These are phyloP conservation scores for Abrus precatorius DNA, from an alignment of 306 rosid genomes.

Conservation along the genomic window DNA sequence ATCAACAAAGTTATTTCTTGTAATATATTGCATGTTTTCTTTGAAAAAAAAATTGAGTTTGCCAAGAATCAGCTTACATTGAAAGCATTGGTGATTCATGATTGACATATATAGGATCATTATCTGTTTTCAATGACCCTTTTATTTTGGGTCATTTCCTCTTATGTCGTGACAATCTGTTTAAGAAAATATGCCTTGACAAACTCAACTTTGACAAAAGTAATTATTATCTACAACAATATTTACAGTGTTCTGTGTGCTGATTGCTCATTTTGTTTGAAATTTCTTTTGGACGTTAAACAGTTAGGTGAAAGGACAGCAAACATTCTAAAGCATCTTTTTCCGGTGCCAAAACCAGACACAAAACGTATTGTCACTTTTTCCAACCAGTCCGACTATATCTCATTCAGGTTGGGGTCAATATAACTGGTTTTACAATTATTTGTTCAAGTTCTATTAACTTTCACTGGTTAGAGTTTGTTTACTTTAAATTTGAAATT, in stretches of 20 bases:
- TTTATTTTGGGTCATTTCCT: background rate
- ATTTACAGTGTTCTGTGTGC: slow-evolving; percentile 28
- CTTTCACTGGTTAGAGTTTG: background rate
- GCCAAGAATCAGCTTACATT: background rate
- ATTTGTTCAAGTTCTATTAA: slow-evolving; percentile 29
- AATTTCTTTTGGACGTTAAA: slow-evolving; percentile 46
- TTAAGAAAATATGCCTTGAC: slow-evolving; percentile 10
- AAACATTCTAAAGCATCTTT: slow-evolving; percentile 84
- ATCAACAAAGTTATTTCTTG: background rate
- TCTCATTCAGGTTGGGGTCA: slow-evolving; percentile 86
- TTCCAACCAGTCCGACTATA: slow-evolving; percentile 79
- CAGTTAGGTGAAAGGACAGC: slow-evolving; percentile 91
- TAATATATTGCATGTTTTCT: background rate
- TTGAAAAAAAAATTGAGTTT: background rate
- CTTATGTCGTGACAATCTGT: background rate
- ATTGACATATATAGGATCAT: background rate
- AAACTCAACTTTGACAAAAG: background rate
- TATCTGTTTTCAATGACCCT: background rate
- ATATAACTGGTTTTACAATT: slow-evolving; percentile 6
- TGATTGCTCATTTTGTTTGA: slow-evolving; percentile 30
- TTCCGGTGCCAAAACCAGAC: slow-evolving; percentile 95
- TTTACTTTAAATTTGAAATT: slow-evolving; percentile 20
- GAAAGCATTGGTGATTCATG: background rate
- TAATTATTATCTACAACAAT: slow-evolving; percentile 3
- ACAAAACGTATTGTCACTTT: slow-evolving; percentile 87